Conservation (phyloP, 2,329 filamentous ascomycete species). For the Chaetomiaceae sp. region DNA sequence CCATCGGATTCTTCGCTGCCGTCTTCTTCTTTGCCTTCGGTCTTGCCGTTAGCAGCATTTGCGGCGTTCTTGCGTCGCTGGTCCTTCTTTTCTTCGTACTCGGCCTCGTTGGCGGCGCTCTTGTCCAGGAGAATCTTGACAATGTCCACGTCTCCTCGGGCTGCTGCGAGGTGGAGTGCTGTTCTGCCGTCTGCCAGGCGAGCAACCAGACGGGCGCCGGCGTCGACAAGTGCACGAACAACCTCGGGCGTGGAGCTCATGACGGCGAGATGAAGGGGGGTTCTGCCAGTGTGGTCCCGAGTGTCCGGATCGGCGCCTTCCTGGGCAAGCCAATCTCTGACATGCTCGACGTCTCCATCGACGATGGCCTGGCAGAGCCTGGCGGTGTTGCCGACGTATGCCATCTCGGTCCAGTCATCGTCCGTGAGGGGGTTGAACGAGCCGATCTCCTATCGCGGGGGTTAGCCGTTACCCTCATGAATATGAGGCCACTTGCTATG, state of each 20-base stretch:
- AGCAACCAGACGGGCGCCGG: conserved; percentile 67
- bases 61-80: conserved; percentile 34
- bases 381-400: conserved; percentile 76
- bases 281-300: conserved; percentile 73
- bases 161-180: conserved; percentile 75
- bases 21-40: conserved; percentile 28
- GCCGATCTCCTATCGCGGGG: conserved; percentile 42
- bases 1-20: conserved; percentile 40
- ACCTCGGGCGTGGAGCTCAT: conserved; percentile 65
- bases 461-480: conserved; percentile 9
- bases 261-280: conserved; percentile 72
- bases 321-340: conserved; percentile 64
- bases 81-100: conserved; percentile 56
- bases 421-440: conserved; percentile 77
- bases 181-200: conserved; percentile 76
- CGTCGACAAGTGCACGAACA: conserved; percentile 66
- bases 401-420: conserved; percentile 87
- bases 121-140: conserved; percentile 68
- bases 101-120: conserved; percentile 69
- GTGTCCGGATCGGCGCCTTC: conserved; percentile 67
- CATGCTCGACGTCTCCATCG: conserved; percentile 64
- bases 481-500: background rate
- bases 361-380: conserved; percentile 77
- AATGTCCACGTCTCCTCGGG: conserved; percentile 64
- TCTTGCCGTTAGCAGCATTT: conserved; percentile 24